Conservation (phyloP, 768 basidiomycete species). For the Filobasidium wieringae region DNA sequence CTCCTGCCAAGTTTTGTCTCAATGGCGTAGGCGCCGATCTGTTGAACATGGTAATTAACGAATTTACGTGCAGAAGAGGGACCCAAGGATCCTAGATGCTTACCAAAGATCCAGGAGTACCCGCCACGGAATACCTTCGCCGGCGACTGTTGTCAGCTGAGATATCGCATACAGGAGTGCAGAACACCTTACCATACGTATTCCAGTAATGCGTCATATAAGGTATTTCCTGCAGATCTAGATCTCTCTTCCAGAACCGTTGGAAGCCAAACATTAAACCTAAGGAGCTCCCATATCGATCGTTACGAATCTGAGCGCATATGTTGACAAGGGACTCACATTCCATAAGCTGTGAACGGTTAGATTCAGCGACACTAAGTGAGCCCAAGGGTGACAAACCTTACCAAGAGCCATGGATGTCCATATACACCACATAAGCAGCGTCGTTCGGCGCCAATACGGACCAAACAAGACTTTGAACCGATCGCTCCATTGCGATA, state of each 20-base stretch:
- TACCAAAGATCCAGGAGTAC: slow-evolving; percentile 36
- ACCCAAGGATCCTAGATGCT: not conserved
- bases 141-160: not conserved
- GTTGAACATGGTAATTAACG: not conserved
- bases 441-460: slow-evolving; percentile 32
- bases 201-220: slow-evolving; percentile 28
- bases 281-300: slow-evolving; percentile 11
- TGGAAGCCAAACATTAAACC: slow-evolving; percentile 39
- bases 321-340: not conserved
- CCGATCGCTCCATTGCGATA: slow-evolving; percentile 27
- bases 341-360: not conserved
- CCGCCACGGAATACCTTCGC: slow-evolving; percentile 22
- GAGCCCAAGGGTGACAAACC: slow-evolving; percentile 18
- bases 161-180: not conserved
- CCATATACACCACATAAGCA: slow-evolving; percentile 39
- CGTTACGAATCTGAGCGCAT: not conserved
- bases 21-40: slow-evolving; percentile 37
- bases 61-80: not conserved
- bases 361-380: not conserved
- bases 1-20: slow-evolving; percentile 31
- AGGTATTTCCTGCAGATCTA: slow-evolving; percentile 22
- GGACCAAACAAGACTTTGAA: slow-evolving; percentile 30
- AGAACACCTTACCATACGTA: slow-evolving; percentile 23
- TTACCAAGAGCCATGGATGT: slow-evolving; percentile 34
- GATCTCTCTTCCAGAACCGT: slow-evolving; percentile 33